phyloP scores from a whole-genome alignment of 305 asterid genomes.

The Fraxinus platypoda region DNA sequence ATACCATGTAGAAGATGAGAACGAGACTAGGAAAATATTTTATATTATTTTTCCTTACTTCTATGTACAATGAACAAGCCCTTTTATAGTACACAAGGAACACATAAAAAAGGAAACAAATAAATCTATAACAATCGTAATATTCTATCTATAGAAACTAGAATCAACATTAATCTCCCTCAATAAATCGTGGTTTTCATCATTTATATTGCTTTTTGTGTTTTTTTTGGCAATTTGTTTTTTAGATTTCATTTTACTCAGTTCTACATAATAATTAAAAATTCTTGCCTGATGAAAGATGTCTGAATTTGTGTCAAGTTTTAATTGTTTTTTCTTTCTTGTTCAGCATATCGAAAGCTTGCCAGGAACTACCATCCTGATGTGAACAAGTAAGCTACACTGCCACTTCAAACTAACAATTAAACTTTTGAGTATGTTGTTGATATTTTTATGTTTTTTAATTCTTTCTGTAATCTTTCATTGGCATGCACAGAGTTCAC shows the following conservation, averaged over 20 bases:
- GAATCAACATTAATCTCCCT: too few relatives aligned
- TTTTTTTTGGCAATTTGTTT: not conserved
- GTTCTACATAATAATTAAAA: constrained; percentile 16
- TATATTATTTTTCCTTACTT: too few relatives aligned
- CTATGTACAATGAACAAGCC: too few relatives aligned
- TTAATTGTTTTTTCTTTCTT: constrained; percentile 15
- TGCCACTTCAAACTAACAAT: constrained; percentile 13
- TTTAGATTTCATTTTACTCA: not conserved
- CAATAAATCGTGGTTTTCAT: too few relatives aligned
- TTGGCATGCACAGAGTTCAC: not conserved
- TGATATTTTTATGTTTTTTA: not conserved
- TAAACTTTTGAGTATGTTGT: not conserved
- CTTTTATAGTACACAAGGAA: too few relatives aligned
- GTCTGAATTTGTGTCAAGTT: constrained; percentile 1
- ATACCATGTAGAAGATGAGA: too few relatives aligned
- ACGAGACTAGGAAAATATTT: too few relatives aligned
- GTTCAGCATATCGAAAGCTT: constrained; percentile 90
- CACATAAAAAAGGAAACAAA: too few relatives aligned
- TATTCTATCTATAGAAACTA: too few relatives aligned
- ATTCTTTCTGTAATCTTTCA: not conserved
- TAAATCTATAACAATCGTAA: too few relatives aligned
- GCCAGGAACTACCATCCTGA: constrained; percentile 97
- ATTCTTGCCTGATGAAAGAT: constrained; percentile 9
- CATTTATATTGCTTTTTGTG: not conserved
- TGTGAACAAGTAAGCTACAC: constrained; percentile 77